phyloP scores from a whole-genome alignment of 306 rosid genomes.

The Biancaea sappan region DNA sequence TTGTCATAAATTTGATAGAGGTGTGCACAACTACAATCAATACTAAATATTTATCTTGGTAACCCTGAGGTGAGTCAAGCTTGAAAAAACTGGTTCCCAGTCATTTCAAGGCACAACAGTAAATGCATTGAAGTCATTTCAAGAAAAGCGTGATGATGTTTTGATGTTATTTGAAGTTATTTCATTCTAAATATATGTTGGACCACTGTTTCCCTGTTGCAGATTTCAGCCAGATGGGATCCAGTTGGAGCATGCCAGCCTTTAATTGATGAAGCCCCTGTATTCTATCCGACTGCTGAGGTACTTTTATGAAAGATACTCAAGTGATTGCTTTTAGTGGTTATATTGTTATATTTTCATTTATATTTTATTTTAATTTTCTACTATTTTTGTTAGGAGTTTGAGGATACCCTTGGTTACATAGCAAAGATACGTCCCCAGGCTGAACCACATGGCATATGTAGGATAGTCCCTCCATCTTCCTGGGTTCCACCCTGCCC shows the following conservation, averaged over 20 bases:
- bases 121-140: not conserved
- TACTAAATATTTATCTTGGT: conserved; percentile 15
- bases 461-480: conserved; percentile 94
- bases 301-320: conserved; percentile 44
- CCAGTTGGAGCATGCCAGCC: conserved; percentile 80
- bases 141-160: not conserved
- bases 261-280: conserved; percentile 79
- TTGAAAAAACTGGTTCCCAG: conserved; percentile 20
- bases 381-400: conserved; percentile 59
- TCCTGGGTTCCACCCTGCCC: conserved; percentile 89
- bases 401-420: conserved; percentile 81
- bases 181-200: not conserved
- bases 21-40: conserved; percentile 12
- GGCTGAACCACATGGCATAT: conserved; percentile 89
- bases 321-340: not conserved
- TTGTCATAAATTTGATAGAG: not conserved
- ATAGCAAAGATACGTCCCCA: conserved; percentile 75
- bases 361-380: conserved; percentile 20
- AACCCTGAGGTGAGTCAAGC: not conserved
- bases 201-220: conserved; percentile 37
- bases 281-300: conserved; percentile 78
- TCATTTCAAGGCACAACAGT: not conserved
- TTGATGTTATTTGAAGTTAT: not conserved
- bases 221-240: conserved; percentile 83
- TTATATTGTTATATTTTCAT: conserved; percentile 7